Evolutionary conservation across 495 filamentous ascomycete species (phyloP), one percentile per base, ranked within the genome.

Genomic region (Aspergillus coremiiformis): DNA sequence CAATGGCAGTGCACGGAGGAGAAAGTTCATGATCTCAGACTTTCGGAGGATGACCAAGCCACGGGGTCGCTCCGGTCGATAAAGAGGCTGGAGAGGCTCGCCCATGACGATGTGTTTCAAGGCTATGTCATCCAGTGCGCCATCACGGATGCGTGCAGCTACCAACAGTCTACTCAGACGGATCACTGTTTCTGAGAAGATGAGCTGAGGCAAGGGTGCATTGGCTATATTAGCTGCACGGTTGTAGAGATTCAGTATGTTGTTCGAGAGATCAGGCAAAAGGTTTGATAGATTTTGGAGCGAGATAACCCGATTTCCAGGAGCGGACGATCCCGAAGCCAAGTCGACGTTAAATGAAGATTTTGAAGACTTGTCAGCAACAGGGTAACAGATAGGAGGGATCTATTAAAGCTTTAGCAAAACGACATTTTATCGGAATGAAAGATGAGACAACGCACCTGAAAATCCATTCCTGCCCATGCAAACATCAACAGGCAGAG

Each of bases 401-500:
- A 87, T 82, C 78, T 85, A 54, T 22, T 21, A 8, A 24, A n/a
- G 3, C 17, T 21, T 44, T 43, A 22, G 47, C 46, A 32, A 6
- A 37, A 15, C 7, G 44, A 51, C 6, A 46, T 24, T 39, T n/a
- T 50, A 46, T 42, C 24, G 15, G 15, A 35, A 14, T 21, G 19
- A 14, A 17, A 14, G 20, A 19, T 17, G 4, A 32, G 15, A 17
- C 30, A 54, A 58, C 72, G 55, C 66, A 96, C 84, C 67, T 87
- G 82, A 66, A 96, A 98, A 64, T 95, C 87, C 63, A 90, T 76
- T 12, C 85, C 86, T 42, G 84, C 78, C 86, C 90, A 94, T 47
- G 84, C 86, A 44, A 94, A 80, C 71, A 97, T 82, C 24, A 97
- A 58, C 53, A 96, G 76, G 63, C 83, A 85, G 42, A 95, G 78